phyloP scores from a whole-genome alignment of 1,284 basidiomycete species.

The Leccinum angustisporum region DNA sequence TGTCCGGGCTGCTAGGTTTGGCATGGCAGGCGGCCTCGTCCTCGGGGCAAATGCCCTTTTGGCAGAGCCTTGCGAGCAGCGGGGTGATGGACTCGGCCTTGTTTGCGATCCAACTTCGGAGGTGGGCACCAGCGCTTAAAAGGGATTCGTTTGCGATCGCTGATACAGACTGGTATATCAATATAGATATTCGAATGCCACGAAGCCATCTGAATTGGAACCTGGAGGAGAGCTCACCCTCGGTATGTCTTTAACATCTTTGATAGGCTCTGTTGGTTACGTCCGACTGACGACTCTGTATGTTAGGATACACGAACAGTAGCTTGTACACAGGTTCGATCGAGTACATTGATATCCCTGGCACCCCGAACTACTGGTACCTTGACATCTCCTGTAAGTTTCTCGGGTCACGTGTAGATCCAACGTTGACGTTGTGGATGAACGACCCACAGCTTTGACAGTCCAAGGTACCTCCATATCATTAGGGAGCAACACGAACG shows the following conservation, averaged over 20 bases:
- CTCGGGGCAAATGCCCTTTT: conserved; percentile 41
- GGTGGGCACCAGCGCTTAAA: conserved; percentile 20
- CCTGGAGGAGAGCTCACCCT: conserved; percentile 32
- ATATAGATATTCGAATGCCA: conserved; percentile 29
- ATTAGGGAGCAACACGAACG: conserved; percentile 16
- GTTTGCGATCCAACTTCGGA: conserved; percentile 39
- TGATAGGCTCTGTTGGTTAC: not conserved
- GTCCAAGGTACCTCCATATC: conserved; percentile 34
- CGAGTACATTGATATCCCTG: conserved; percentile 36
- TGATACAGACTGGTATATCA: not conserved
- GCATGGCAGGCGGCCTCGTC: conserved; percentile 29
- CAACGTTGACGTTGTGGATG: conserved; percentile 2
- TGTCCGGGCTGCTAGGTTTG: conserved; percentile 32
- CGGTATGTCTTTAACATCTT: conserved; percentile 17
- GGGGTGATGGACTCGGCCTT: conserved; percentile 36
- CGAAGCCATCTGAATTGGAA: conserved; percentile 22
- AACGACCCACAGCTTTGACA: conserved; percentile 23
- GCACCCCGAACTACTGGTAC: conserved; percentile 29
- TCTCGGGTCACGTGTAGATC: not conserved
- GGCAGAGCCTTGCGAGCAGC: conserved; percentile 43
- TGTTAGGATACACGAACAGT: conserved; percentile 40
- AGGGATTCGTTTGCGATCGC: not conserved
- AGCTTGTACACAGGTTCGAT: conserved; percentile 41
- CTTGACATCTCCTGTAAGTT: conserved; percentile 29
- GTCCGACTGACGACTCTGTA: conserved; percentile 12